Conservation (phyloP, 306 rosid species). For the Sophora flavescens region DNA sequence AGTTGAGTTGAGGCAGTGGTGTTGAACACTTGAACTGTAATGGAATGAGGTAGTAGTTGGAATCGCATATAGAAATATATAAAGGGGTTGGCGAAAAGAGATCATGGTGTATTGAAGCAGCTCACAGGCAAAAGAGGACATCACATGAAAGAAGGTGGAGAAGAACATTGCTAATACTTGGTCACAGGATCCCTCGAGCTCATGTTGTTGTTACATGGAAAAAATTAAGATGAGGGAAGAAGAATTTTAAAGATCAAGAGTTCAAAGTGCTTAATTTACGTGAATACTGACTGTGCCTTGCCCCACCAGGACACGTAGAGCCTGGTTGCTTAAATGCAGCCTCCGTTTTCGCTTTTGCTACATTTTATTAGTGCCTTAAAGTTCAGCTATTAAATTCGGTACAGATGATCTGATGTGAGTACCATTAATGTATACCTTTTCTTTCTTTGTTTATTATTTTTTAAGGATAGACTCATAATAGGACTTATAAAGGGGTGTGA, state of each 20-base stretch:
- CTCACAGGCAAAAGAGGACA: conserved; percentile 66
- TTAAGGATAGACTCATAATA: too few species aligned
- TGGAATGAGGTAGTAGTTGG: not conserved
- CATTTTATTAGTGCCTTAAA: conserved; percentile 32
- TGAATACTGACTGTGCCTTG: conserved; percentile 50
- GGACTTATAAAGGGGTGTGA: too few species aligned
- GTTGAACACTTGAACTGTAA: not conserved
- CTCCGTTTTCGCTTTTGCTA: not conserved
- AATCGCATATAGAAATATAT: conserved; percentile 6
- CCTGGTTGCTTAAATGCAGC: conserved; percentile 52
- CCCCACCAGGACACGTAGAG: conserved; percentile 24
- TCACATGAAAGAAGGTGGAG: conserved; percentile 72
- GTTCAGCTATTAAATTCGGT: conserved; percentile 54
- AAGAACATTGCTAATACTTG: conserved; percentile 25
- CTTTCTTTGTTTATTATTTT: too few species aligned
- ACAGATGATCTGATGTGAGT: conserved; percentile 61
- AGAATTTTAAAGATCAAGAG: conserved; percentile 50
- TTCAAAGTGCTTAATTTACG: conserved; percentile 61
- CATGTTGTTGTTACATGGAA: conserved; percentile 48
- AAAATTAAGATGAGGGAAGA: conserved; percentile 33
- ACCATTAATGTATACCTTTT: conserved; percentile 51
- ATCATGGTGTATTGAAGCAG: conserved; percentile 60
- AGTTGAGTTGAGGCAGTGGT: not conserved
- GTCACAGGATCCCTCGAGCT: conserved; percentile 66
- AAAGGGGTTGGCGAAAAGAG: not conserved